Conservation (phyloP, 345 rosid species). For the Syzygium aqueum region DNA sequence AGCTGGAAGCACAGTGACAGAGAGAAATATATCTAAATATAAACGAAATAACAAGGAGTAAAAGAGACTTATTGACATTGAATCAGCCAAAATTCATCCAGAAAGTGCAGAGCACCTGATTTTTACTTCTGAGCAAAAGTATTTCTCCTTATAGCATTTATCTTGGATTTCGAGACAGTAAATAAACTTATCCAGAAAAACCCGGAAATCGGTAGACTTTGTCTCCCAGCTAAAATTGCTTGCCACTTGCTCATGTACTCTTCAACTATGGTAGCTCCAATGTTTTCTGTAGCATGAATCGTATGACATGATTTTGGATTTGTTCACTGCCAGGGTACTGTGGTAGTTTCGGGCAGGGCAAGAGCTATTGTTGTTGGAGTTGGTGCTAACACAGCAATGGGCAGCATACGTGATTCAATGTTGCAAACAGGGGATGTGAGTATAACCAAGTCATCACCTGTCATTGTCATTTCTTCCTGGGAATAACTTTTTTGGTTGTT, state of each 20-base stretch:
- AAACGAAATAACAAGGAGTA: neutral
- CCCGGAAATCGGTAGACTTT: neutral
- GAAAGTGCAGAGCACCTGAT: neutral
- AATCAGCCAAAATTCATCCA: neutral
- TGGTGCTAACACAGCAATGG: constrained; percentile 98
- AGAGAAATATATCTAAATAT: neutral
- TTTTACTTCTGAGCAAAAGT: neutral
- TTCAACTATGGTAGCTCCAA: neutral
- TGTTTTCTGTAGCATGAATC: neutral
- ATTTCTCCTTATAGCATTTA: neutral
- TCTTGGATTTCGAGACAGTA: neutral
- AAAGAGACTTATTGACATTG: neutral
- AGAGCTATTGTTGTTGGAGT: constrained; percentile 93
- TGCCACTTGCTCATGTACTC: neutral
- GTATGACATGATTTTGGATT: neutral
- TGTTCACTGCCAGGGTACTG: constrained; percentile 74
- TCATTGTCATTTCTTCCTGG: neutral
- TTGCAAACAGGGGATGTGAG: constrained; percentile 88
- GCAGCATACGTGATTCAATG: constrained; percentile 96
- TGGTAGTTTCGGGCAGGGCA: constrained; percentile 87
- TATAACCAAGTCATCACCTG: neutral
- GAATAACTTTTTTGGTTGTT: neutral
- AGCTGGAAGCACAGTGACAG: neutral
- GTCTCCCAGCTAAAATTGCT: neutral
- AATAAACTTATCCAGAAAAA: neutral